These are phyloP conservation scores for Arxiozyma slooffiae DNA, from an alignment of 1,139 yeast species.

Conservation along the genomic window DNA sequence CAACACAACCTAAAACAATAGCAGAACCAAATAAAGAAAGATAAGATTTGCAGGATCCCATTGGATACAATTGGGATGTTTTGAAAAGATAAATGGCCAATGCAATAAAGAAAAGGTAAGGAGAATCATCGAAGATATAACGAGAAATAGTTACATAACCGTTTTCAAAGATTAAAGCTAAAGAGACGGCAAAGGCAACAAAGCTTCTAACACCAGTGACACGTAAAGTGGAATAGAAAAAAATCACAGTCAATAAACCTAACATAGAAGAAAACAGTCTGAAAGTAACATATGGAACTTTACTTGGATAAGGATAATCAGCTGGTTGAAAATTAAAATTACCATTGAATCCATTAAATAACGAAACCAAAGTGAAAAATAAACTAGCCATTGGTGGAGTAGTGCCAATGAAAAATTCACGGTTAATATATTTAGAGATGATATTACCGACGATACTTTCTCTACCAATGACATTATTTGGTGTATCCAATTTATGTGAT, in stretches of 20 bases:
- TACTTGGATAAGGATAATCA: conserved; percentile 50
- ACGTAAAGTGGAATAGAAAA: conserved; percentile 72
- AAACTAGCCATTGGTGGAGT: conserved; percentile 89
- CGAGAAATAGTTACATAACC: conserved; percentile 81
- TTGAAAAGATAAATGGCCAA: conserved; percentile 70
- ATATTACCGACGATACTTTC: conserved; percentile 77
- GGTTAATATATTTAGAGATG: conserved; percentile 61
- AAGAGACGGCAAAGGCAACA: conserved; percentile 59
- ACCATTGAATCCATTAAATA: conserved; percentile 66
- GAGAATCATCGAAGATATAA: conserved; percentile 81
- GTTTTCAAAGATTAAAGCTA: conserved; percentile 69
- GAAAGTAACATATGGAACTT: conserved; percentile 70
- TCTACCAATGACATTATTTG: conserved; percentile 80
- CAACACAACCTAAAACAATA: conserved; percentile 73
- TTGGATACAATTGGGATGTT: conserved; percentile 66
- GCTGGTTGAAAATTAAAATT: conserved; percentile 59
- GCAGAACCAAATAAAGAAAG: conserved; percentile 64
- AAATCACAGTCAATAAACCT: conserved; percentile 70
- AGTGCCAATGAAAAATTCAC: conserved; percentile 75
- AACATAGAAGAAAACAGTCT: conserved; percentile 72
- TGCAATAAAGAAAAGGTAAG: conserved; percentile 83
- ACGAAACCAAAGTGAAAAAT: conserved; percentile 67
- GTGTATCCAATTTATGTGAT: conserved; percentile 50
- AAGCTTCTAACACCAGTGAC: conserved; percentile 78
- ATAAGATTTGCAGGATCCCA: conserved; percentile 62